Conservation (phyloP, 2,329 filamentous ascomycete species). For the Metarhizium sp. region DNA sequence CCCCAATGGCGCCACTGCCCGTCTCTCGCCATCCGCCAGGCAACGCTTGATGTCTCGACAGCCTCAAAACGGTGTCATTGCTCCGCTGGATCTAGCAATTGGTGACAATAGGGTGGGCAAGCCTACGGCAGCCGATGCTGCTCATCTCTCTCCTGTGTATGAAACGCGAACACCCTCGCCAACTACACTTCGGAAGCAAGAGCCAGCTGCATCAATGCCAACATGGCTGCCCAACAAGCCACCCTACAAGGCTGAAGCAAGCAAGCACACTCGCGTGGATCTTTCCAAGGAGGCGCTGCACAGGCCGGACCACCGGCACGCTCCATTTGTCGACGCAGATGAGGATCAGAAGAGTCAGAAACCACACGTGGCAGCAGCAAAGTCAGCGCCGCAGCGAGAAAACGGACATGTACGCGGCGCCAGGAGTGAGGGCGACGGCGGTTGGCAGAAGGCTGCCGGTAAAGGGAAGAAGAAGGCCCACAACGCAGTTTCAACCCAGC, state of each 20-base stretch:
- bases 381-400: slow-evolving; percentile 32
- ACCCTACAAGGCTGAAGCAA: slow-evolving; percentile 4
- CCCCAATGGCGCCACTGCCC: slow-evolving; percentile 16
- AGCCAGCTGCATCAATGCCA: slow-evolving; percentile 16
- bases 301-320: background rate
- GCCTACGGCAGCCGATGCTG: slow-evolving; percentile 28
- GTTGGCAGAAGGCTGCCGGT: slow-evolving; percentile 51
- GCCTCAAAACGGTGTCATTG: slow-evolving; percentile 39
- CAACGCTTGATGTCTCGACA: slow-evolving; percentile 30
- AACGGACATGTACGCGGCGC: slow-evolving; percentile 44
- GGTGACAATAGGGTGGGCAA: slow-evolving; percentile 30
- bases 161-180: slow-evolving; percentile 66
- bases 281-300: background rate
- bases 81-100: slow-evolving; percentile 46
- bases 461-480: slow-evolving; percentile 43
- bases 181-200: slow-evolving; percentile 45
- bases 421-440: slow-evolving; percentile 45
- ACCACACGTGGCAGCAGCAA: slow-evolving; percentile 12
- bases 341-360: slow-evolving; percentile 15
- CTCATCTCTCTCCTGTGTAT: slow-evolving; percentile 62
- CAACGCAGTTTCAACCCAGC: slow-evolving; percentile 24
- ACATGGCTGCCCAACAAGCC: slow-evolving; percentile 18
- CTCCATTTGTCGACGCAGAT: slow-evolving; percentile 11
- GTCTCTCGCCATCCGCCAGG: slow-evolving; percentile 23
- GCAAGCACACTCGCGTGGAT: background rate